Conservation (phyloP, 768 basidiomycete genomes). For the Agaricus blazei region DNA sequence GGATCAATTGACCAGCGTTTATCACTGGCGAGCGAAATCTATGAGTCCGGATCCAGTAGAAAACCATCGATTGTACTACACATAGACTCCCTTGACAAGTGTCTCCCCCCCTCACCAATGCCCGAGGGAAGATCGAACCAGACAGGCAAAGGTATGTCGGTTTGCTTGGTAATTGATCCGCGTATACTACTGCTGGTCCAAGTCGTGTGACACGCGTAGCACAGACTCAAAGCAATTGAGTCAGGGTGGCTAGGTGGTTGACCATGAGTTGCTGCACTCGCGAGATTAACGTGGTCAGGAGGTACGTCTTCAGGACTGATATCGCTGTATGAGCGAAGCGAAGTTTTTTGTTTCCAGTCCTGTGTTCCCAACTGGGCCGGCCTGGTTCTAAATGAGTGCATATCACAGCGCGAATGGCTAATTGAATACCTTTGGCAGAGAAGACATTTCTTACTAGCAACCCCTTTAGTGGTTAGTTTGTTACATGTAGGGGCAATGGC, state of each 20-base stretch:
- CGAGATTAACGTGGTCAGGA: constrained; percentile 21
- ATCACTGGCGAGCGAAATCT: no score
- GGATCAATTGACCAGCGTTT: no score
- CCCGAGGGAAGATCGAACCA: constrained; percentile 25
- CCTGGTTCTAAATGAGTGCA: constrained; percentile 27
- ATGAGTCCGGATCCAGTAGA: not conserved
- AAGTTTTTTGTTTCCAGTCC: constrained; percentile 71
- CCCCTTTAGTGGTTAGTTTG: constrained; percentile 67
- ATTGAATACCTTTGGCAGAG: constrained; percentile 59
- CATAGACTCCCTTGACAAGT: not conserved
- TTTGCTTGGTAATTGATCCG: constrained; percentile 17
- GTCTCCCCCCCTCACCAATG: not conserved
- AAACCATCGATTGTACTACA: not conserved
- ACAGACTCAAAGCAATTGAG: constrained; percentile 39
- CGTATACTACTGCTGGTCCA: constrained; percentile 55
- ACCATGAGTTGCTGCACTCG: constrained; percentile 13
- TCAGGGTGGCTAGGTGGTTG: constrained; percentile 14
- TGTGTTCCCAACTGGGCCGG: constrained; percentile 61
- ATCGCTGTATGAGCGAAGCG: constrained; percentile 53
- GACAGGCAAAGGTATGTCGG: constrained; percentile 27
- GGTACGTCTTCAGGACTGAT: constrained; percentile 17
- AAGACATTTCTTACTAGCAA: constrained; percentile 42
- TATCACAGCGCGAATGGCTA: not conserved
- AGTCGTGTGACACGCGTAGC: constrained; percentile 60
- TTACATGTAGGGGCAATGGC: constrained; percentile 76